phyloP scores from a whole-genome alignment of 2,329 filamentous ascomycete species.

The Apiospora phragmitis region DNA sequence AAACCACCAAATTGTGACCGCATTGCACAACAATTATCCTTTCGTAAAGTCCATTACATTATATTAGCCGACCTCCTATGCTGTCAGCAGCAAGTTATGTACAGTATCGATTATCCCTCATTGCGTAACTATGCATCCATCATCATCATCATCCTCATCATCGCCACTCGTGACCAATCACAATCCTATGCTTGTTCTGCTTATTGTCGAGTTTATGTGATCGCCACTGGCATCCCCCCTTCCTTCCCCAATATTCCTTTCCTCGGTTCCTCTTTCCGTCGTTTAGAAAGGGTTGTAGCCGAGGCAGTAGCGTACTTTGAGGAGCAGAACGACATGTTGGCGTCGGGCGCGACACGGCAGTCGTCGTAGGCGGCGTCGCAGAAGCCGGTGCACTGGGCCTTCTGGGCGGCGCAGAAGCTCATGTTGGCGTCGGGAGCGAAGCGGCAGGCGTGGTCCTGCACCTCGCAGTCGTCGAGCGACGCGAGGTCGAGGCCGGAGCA shows the following conservation, averaged over 20 bases:
- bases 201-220: neutral
- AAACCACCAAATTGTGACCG: neutral
- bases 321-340: neutral
- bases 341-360: neutral
- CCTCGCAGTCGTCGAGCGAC: neutral
- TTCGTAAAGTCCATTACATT: neutral
- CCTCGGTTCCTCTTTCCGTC: neutral
- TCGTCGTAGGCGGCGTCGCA: neutral
- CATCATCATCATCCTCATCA: neutral
- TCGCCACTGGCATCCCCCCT: neutral
- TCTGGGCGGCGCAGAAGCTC: neutral
- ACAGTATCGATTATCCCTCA: neutral
- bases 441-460: neutral
- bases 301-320: neutral
- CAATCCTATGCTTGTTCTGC: neutral
- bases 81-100: neutral
- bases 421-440: neutral
- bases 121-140: neutral
- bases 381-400: conserved; percentile 4
- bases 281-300: conserved; percentile 3
- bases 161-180: neutral
- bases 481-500: neutral
- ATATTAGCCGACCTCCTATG: neutral
- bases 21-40: neutral
- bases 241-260: neutral